Base-by-base conservation (phyloP, 495 filamentous ascomycete species). In the Hypoxylon fragiforme region DNA sequence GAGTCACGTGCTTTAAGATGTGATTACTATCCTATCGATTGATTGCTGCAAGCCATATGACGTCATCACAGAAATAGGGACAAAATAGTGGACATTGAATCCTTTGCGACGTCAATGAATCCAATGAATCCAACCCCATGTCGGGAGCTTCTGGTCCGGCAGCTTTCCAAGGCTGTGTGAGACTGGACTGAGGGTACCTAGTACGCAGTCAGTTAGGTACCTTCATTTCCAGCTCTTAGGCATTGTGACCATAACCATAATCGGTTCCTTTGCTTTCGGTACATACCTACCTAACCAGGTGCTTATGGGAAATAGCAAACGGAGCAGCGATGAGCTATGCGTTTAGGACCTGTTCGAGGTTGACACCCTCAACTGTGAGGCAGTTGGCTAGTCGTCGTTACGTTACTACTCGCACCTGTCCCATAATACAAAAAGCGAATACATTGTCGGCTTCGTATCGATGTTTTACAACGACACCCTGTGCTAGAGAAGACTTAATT, bases 291-390 rank as follows among this genome's bases (percentile, higher is more conserved):
- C n/a, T n/a, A n/a, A n/a, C n/a, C n/a, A n/a, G n/a, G n/a, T n/a
- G n/a, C n/a, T n/a, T n/a, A n/a, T n/a, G n/a, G n/a, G n/a, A n/a
- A n/a, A n/a, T n/a, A n/a, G n/a, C n/a, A 55, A 63, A 62, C 47
- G 50, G 50, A 56, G 48, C 52, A 60, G 58, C 58, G 15, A 68
- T 68, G 65, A 65, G 50, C 59, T 65, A 65, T 65, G 65, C 50
- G 39, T 55, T 50, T 21, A 64, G 65, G 35, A 38, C 55, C 54
- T 68, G 15, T 49, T 60, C 58, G 52, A 54, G 57, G 49, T 50
- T 60, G 39, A 49, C 50, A 50, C 47, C 62, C 44, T 60, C 57
- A 14, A 57, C 41, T 28, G 8, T 62, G 35, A 43, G 61, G 36
- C 57, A 38, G 20, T 53, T 57, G 7, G 12, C 51, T 34, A 13